A percentile compares a stretch with the other conserved stretches of the same genome.
phyloP scores from a whole-genome alignment of 371 early-diverging fungal genomes.

The Apophysomyces variabilis region DNA sequence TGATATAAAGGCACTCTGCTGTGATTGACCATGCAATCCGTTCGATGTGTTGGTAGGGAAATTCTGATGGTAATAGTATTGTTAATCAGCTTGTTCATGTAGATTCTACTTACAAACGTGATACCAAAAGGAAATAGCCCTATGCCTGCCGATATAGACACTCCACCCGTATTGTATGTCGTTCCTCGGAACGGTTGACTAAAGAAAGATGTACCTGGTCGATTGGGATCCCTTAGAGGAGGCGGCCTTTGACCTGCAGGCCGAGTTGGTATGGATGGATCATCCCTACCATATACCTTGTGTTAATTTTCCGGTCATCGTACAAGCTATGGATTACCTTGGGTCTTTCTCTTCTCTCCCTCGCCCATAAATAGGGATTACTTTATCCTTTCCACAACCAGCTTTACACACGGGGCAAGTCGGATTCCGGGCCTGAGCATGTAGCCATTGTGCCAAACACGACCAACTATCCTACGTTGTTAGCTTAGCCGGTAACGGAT shows the following conservation, averaged over 20 bases:
- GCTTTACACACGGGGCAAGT: conserved; percentile 82
- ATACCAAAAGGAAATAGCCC: conserved; percentile 68
- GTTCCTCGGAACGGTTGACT: conserved; percentile 56
- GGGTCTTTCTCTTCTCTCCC: conserved; percentile 76
- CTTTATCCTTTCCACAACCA: conserved; percentile 76
- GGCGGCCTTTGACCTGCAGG: conserved; percentile 75
- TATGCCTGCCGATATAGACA: conserved; percentile 57
- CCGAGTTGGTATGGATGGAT: conserved; percentile 63
- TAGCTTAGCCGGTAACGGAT: not conserved
- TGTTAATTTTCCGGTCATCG: conserved; percentile 4
- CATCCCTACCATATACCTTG: conserved; percentile 18
- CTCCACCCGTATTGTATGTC: conserved; percentile 51
- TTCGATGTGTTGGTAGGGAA: conserved; percentile 26
- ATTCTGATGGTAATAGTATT: conserved; percentile 24
- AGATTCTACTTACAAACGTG: conserved; percentile 53
- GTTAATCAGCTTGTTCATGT: not conserved
- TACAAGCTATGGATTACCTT: conserved; percentile 42
- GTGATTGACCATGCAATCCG: conserved; percentile 36
- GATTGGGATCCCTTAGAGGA: conserved; percentile 58
- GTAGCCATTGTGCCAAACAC: conserved; percentile 77
- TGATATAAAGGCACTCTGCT: conserved; percentile 69
- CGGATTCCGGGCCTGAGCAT: conserved; percentile 65
- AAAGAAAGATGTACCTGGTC: conserved; percentile 47
- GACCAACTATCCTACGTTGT: conserved; percentile 53
- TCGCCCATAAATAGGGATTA: conserved; percentile 82